Percentiles rank a stretch among this genome's conserved stretches.
Evolutionary conservation across 257 asterid species (phyloP).

Genomic region (Plantago ovata): DNA sequence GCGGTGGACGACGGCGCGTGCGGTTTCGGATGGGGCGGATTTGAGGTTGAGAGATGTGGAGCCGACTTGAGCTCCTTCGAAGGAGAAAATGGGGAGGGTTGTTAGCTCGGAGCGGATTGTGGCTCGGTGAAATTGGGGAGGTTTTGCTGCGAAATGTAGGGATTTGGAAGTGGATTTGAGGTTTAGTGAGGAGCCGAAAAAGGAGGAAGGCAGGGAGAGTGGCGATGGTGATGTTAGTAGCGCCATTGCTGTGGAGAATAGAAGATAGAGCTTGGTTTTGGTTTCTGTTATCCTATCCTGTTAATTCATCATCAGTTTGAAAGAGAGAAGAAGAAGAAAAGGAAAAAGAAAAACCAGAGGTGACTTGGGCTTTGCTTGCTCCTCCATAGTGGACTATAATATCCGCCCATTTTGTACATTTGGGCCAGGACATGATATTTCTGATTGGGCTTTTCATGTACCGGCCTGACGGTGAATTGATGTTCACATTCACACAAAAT

Average conservation of each 20-base stretch:
- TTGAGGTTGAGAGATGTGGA: conserved; percentile 65
- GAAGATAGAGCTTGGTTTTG: neutral
- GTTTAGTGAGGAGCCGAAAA: conserved; percentile 65
- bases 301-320: neutral
- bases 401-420: no score
- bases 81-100: conserved; percentile 73
- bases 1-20: conserved; percentile 97
- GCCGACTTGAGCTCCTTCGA: conserved; percentile 77
- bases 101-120: conserved; percentile 48
- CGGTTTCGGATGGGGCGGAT: conserved; percentile 80
- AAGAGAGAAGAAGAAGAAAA: neutral
- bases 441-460: no score
- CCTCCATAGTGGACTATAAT: no score
- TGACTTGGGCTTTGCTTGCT: neutral
- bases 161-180: conserved; percentile 32
- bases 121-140: conserved; percentile 19
- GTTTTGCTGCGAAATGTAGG: conserved; percentile 26
- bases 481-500: no score
- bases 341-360: no score
- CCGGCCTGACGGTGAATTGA: no score
- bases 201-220: conserved; percentile 63
- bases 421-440: no score
- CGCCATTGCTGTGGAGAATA: conserved; percentile 44
- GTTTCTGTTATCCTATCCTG: conserved; percentile 24
- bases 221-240: conserved; percentile 37